Conservation (phyloP, 306 rosid genomes). For the Cicer chorassanicum region DNA sequence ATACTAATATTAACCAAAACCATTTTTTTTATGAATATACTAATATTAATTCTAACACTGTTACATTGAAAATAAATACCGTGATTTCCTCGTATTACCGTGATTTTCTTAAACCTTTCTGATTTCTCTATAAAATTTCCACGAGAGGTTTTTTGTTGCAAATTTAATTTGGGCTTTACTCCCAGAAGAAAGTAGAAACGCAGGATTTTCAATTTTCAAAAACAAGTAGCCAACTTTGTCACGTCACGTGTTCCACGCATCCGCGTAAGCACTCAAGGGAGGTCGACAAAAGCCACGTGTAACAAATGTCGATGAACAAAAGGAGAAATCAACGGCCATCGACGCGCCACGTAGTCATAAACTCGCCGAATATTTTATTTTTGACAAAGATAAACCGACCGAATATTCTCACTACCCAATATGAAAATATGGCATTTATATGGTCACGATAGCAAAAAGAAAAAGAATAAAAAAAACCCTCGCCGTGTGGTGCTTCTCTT, state of each 20-base stretch:
- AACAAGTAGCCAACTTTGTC: constrained; percentile 9
- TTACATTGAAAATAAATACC: too few relatives aligned
- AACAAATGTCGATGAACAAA: not conserved
- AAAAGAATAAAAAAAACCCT: not conserved
- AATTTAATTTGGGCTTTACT: too few relatives aligned
- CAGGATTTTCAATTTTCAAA: not conserved
- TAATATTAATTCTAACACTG: too few relatives aligned
- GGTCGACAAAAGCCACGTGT: constrained; percentile 3
- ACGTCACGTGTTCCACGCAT: constrained; percentile 39
- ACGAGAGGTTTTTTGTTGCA: too few relatives aligned
- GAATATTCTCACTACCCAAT: constrained; percentile 52
- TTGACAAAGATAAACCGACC: not conserved
- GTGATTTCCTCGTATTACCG: too few relatives aligned
- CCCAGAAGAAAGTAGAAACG: not conserved
- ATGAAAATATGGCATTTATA: constrained; percentile 38
- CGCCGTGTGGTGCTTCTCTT: not conserved
- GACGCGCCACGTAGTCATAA: constrained; percentile 46
- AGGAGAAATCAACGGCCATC: not conserved
- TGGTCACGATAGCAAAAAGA: not conserved
- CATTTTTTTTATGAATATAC: too few relatives aligned
- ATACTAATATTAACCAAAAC: too few relatives aligned
- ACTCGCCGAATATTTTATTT: constrained; percentile 47
- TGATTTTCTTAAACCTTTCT: too few relatives aligned
- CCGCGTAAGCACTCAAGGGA: not conserved
- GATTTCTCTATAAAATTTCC: too few relatives aligned